Evolutionary conservation across 129 eudicot genomes (phyloP), one percentile per base, ranked within the genome.

Genomic region (Pulicaria dysenterica): DNA sequence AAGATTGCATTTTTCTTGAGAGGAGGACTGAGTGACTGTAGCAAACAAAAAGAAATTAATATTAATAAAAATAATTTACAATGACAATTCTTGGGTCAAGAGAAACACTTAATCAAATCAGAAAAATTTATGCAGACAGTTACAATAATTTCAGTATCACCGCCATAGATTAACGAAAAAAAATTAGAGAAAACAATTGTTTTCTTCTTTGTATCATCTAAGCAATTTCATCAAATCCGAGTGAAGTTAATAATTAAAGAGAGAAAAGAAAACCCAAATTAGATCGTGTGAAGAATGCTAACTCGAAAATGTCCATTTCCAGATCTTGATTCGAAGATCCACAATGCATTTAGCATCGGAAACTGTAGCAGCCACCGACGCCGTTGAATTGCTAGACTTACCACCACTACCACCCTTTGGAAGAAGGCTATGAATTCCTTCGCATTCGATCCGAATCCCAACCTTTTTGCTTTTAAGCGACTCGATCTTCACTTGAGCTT

Each of bases 321-420:
- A 87, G 91, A 92, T 92, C 93, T 89, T 92, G 79, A 92, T 79
- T 45, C 95, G 74, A 15, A 89, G 95, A 89, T 92, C 98, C 48
- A 89, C 98, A 81, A 82, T 83, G 70, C 98, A 92, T 71, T 87
- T 89, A 3, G 96, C 84, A 6, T 80, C 81, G 2, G 84, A 14
- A 54, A 82, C 82, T 5, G 85, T 50, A 39, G 95, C 98, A 1
- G 81, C 45, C 62, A 79, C 73, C 1, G 88, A 57, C 16, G 85
- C 59, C 13, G 68, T 37, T 5, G 79, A 55, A 6, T 47, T 66
- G 0, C 43, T 66, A 6, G 67, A 56, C 83, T 92, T 92, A 42
- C 89, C 59, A 34, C 55, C 64, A 13, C 44, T 47, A 5, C 55
- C 49, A 14, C 3, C 85, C 80, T 82, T 85, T 1, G 96, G 98